Evolutionary conservation across 2,329 filamentous ascomycete genomes (phyloP), one percentile per base, ranked within the genome.

Genomic region (Colletotrichum phormii): DNA sequence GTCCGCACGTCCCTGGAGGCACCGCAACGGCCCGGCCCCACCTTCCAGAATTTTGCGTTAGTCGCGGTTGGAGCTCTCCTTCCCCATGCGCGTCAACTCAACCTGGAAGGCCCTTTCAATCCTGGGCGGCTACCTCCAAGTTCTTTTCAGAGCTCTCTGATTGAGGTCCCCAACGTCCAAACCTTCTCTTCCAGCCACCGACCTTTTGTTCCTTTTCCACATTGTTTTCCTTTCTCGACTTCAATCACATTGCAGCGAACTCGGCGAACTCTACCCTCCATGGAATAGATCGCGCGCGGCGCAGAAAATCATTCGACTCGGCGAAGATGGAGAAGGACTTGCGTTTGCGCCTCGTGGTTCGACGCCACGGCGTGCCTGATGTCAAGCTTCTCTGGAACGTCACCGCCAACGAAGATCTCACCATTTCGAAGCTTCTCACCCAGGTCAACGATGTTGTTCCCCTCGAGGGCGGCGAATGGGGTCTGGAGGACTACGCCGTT

Each of bases 401-500:
- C 22, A 82, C 87, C 64, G 83, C 86, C 76, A 83, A 86, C 65
- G 84, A 86, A 15, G 87, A 91, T 58, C 87, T 91, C 65, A 97
- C 94, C 2, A 87, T 98, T 73, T 89, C 93, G 35, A 90, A 93
- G 76, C 89, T 98, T 2, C 86, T 98, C 49, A 90, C 93, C 75
- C 89, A 94, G 73, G 86, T 98, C 76, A 95, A 97, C 82, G 90
- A 94, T 55, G 88, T 93, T 18, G 85, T 98, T 2, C 95, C 95
- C 0, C 89, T 98, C 0, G 95, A 98, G 83, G 91, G 92, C 69
- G 87, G 88, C 53, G 87, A 95, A 72, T 98, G 95, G 94, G 95
- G 94, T 0, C 84, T 98, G 4, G 95, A 98, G 78, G 94, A 98
- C 80, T 98, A 98, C 81, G 89, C 89, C 9, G 94, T 98, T 35